Conservation (phyloP, 2,329 filamentous ascomycete genomes). For the Talaromyces sp. region DNA sequence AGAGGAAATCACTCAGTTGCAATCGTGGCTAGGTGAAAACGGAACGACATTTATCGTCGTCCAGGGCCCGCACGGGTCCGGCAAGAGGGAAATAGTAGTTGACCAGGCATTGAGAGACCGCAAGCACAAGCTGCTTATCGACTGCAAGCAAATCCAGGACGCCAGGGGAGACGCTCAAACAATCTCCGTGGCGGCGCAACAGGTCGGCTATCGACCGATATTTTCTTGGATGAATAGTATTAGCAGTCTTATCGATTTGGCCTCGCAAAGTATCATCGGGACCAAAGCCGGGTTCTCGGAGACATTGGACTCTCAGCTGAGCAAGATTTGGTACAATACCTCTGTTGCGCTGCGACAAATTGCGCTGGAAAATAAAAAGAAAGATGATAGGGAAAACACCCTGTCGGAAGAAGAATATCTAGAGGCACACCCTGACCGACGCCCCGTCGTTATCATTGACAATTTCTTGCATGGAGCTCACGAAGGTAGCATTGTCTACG, state of each 20-base stretch:
- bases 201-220: conserved; percentile 86
- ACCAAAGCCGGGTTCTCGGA: conserved; percentile 94
- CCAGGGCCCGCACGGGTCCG: conserved; percentile 85
- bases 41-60: conserved; percentile 90
- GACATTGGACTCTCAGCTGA: conserved; percentile 81
- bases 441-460: conserved; percentile 83
- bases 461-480: conserved; percentile 82
- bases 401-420: conserved; percentile 81
- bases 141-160: conserved; percentile 91
- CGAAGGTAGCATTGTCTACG: conserved; percentile 61
- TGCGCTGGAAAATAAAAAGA: conserved; percentile 64
- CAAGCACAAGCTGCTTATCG: conserved; percentile 75
- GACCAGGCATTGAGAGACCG: conserved; percentile 75
- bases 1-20: conserved; percentile 74
- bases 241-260: conserved; percentile 86
- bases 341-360: conserved; percentile 73
- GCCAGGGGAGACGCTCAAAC: conserved; percentile 82
- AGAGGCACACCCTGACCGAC: conserved; percentile 78
- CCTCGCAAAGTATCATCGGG: conserved; percentile 87
- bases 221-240: conserved; percentile 97
- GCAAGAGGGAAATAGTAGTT: conserved; percentile 81
- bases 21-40: conserved; percentile 81
- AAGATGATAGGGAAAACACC: conserved; percentile 66
- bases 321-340: conserved; percentile 84
- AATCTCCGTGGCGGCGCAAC: conserved; percentile 72